A percentile compares a stretch with the other conserved stretches of the same genome.
phyloP scores from a whole-genome alignment of 768 basidiomycete genomes.

The Tylopilus plumbeoviolaceoides region DNA sequence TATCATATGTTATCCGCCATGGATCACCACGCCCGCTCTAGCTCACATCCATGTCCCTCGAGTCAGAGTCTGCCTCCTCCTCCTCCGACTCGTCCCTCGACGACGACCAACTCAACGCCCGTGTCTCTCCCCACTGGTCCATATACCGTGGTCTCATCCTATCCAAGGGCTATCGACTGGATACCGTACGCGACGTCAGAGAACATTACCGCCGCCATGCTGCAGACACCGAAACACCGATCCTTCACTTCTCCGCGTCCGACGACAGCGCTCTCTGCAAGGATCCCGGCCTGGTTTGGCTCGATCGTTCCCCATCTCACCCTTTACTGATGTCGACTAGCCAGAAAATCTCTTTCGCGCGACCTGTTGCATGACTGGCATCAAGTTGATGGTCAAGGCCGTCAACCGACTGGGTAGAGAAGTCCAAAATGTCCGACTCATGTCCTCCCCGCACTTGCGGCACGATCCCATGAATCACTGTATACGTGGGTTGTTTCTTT shows the following conservation, averaged over 20 bases:
- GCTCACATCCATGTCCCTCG: constrained; percentile 41
- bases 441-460: constrained; percentile 50
- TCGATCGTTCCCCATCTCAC: neutral
- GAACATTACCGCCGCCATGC: constrained; percentile 45
- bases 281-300: constrained; percentile 64
- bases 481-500: constrained; percentile 52
- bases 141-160: constrained; percentile 47
- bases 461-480: constrained; percentile 69
- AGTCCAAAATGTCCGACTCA: constrained; percentile 50
- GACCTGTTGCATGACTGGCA: constrained; percentile 45
- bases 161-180: constrained; percentile 55
- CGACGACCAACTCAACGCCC: constrained; percentile 48
- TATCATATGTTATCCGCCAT: neutral
- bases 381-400: constrained; percentile 62
- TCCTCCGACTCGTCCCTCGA: constrained; percentile 44
- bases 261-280: constrained; percentile 63
- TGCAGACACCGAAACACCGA: constrained; percentile 13
- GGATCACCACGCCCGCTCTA: neutral
- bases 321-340: constrained; percentile 33
- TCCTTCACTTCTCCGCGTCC: constrained; percentile 26
- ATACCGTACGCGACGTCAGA: constrained; percentile 66
- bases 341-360: constrained; percentile 74
- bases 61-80: constrained; percentile 28
- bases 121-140: constrained; percentile 60
- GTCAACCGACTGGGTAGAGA: constrained; percentile 63